A percentile compares a stretch with the other conserved stretches of the same genome.
Evolutionary conservation across 2,329 filamentous ascomycete species (phyloP).

Genomic region (Ceratocystis huliohia): DNA sequence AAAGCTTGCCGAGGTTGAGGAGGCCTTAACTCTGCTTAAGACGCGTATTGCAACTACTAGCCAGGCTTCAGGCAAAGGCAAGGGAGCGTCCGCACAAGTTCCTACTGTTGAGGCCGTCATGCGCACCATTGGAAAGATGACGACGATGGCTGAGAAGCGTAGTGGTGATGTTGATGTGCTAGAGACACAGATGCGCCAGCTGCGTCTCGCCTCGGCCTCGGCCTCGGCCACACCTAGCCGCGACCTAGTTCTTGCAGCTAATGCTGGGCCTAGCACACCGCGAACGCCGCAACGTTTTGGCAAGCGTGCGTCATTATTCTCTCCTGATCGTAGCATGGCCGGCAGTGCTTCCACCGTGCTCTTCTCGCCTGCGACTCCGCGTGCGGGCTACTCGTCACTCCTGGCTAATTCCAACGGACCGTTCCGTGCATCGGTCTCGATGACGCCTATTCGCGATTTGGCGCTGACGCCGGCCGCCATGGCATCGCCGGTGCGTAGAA

Average conservation of each 20-base stretch:
- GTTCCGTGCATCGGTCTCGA: neutral
- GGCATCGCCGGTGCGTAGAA: constrained; percentile 44
- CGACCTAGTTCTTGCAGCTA: neutral
- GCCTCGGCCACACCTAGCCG: constrained; percentile 22
- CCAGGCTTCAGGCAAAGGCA: constrained; percentile 35
- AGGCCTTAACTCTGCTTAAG: constrained; percentile 64
- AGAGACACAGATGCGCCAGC: constrained; percentile 70
- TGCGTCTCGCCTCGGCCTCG: constrained; percentile 39
- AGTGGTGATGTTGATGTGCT: constrained; percentile 83
- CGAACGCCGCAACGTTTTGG: constrained; percentile 30
- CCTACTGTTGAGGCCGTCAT: constrained; percentile 88
- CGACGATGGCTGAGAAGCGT: constrained; percentile 77
- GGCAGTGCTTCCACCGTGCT: constrained; percentile 26
- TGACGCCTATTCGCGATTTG: constrained; percentile 10
- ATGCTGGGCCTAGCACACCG: constrained; percentile 32
- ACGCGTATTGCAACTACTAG: constrained; percentile 56
- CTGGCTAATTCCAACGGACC: constrained; percentile 21
- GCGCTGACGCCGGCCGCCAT: constrained; percentile 27
- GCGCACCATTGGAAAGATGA: constrained; percentile 87
- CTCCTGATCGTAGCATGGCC: constrained; percentile 31
- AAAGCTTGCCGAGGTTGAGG: constrained; percentile 64
- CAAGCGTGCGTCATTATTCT: constrained; percentile 28
- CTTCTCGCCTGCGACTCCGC: constrained; percentile 25
- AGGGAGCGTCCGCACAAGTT: constrained; percentile 32
- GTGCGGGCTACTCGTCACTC: constrained; percentile 30